A percentile compares a stretch with the other conserved stretches of the same genome.
Conservation (phyloP, 495 filamentous ascomycete genomes). For the Podospora conica region DNA sequence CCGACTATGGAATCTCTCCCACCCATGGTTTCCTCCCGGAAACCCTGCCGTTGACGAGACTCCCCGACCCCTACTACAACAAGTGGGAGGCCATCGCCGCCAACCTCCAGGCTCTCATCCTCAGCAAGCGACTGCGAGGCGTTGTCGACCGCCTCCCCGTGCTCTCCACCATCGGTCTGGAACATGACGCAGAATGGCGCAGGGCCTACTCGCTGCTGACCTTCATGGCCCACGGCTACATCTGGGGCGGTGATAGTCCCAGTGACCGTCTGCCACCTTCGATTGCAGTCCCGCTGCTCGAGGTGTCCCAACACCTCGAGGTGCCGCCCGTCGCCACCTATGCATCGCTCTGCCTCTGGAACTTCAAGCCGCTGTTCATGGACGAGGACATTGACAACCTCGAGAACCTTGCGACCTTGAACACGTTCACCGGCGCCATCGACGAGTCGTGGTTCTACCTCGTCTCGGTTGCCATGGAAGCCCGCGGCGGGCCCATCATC, state of each 20-base stretch:
- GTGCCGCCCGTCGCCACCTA: slow-evolving; percentile 94
- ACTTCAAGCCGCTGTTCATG: slow-evolving; percentile 82
- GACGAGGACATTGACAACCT: slow-evolving; percentile 74
- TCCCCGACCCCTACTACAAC: slow-evolving; percentile 85
- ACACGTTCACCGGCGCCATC: slow-evolving; percentile 88
- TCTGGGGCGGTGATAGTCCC: slow-evolving; percentile 87
- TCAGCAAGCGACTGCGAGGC: slow-evolving; percentile 71
- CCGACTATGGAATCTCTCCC: slow-evolving; percentile 83
- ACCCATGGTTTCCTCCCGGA: slow-evolving; percentile 83
- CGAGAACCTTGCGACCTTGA: slow-evolving; percentile 75
- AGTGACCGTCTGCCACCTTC: slow-evolving; percentile 75
- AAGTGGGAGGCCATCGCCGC: slow-evolving; percentile 81
- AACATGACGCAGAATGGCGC: slow-evolving; percentile 82
- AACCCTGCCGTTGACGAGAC: slow-evolving; percentile 66
- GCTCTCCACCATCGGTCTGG: slow-evolving; percentile 71
- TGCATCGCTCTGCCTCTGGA: slow-evolving; percentile 87
- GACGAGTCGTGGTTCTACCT: slow-evolving; percentile 99
- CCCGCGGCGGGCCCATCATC: slow-evolving; percentile 81
- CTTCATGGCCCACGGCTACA: slow-evolving; percentile 87
- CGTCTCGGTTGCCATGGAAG: slow-evolving; percentile 91
- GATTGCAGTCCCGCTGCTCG: slow-evolving; percentile 74
- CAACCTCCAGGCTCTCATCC: slow-evolving; percentile 80
- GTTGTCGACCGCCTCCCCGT: slow-evolving; percentile 74
- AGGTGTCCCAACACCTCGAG: slow-evolving; percentile 73
- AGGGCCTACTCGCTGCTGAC: slow-evolving; percentile 81